Evolutionary conservation across 2,329 filamentous ascomycete genomes (phyloP), one percentile per base, ranked within the genome.

Genomic region (Monosporascus sp.): DNA sequence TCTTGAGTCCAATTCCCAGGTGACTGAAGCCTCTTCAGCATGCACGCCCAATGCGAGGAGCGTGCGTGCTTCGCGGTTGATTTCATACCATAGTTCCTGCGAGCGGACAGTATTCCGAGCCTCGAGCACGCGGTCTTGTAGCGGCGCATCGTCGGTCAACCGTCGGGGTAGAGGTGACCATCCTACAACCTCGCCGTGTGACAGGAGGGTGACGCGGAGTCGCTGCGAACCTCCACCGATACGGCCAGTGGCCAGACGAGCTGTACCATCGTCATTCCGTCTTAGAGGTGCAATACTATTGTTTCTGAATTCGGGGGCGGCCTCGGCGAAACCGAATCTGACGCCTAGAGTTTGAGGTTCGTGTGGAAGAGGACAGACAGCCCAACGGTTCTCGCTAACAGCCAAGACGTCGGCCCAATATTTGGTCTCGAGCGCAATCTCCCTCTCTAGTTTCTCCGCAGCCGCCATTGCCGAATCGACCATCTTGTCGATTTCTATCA

Each of bases 331-430:
- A 7, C 93, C 94, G 71, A 93, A 97, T 58, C 89, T 85, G 37
- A 97, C 93, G 20, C 88, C 91, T 49, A 97, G 77, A 0, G 85
- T 86, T 61, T 90, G 84, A 49, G 79, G 78, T 61, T 93, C 86
- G 7, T 85, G 77, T 0, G 91, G 90, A 41, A 94, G 75, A 48
- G 88, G 82, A 61, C 87, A 93, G 19, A 97, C 76, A 20, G 88
- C 86, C 93, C 94, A 99, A 5, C 92, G 91, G 52, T 85, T 86
- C 60, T 91, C 83, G 59, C 87, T 91, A 45, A 97, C 85, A 9
- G 85, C 83, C 47, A 96, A 75, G 2, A 97, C 82, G 62, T 96
- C 87, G 52, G 88, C 82, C 94, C 94, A 99, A 70, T 96, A 99
- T 62, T 81, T 86, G 2, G 86, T 86, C 73, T 99, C 94, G 31